Evolutionary conservation across 352 stramenopile species (phyloP), one percentile per base, ranked within the genome.

Genomic region (Globisporangium splendens): DNA sequence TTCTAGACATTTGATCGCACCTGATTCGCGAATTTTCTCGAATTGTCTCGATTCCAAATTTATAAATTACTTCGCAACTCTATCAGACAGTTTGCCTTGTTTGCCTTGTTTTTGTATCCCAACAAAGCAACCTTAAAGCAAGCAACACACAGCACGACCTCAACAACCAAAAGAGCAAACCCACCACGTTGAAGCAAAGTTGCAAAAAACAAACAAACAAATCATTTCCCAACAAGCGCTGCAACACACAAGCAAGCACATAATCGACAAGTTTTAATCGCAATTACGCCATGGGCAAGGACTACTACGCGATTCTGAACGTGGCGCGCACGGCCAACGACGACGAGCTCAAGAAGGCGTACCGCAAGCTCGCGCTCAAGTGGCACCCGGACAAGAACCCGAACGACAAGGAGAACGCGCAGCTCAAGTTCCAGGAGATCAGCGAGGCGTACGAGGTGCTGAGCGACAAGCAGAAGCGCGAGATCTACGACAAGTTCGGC

Each of bases 341-440:
- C 60, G 84, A 91, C 15, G 84, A 91, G 56, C 69, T 93, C 28
- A 88, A 88, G 65, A 91, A 92, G 62, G 84, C 82, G 21, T 97
- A 97, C 61, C 75, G 88, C 33, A 96, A 96, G 65, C 68, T 97
- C 60, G 88, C 89, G 46, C 70, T 97, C 52, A 97, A 97, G 72
- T 94, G 86, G 83, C 91, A 97, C 57, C 91, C 91, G 11, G 91
- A 97, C 76, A 96, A 96, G 76, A 97, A 97, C 70, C 86, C 86
- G 28, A 88, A 95, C 61, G 76, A 95, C 65, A 60, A 81, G 54
- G 89, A 97, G 0, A 63, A 44, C 0, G 89, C 91, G 13, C 86
- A 95, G 65, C 73, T 86, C 54, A 96, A 96, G 71, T 98, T 98
- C 63, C 93, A 98, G 69, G 88, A 97, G 50, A 86, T 98, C 39